These are phyloP conservation scores for Mercurialis annua DNA, from an alignment of 345 rosid species.

Conservation along the genomic window DNA sequence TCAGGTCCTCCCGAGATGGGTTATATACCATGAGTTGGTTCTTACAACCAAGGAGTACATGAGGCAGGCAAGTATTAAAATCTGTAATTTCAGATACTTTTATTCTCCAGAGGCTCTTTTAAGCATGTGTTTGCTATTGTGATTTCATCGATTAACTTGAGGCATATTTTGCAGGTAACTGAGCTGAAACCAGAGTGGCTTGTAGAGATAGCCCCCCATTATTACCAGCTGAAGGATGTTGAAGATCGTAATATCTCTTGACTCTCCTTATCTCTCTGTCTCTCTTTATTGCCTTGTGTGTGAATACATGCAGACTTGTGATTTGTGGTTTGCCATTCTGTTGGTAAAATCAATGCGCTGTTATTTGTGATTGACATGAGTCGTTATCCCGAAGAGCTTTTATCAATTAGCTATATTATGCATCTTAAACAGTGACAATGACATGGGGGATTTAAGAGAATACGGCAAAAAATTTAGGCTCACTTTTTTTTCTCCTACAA, in stretches of 20 bases:
- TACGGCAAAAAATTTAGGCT: background rate
- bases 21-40: slow-evolving; percentile 83
- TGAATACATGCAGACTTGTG: background rate
- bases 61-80: slow-evolving; percentile 57
- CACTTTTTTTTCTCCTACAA: background rate
- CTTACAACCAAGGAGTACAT: slow-evolving; percentile 90
- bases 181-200: slow-evolving; percentile 99
- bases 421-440: background rate
- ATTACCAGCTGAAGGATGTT: slow-evolving; percentile 91
- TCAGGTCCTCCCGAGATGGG: slow-evolving; percentile 93
- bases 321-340: background rate
- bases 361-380: background rate
- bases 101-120: background rate
- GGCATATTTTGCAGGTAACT: slow-evolving; percentile 59
- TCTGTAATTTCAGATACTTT: background rate
- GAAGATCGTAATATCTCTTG: slow-evolving; percentile 70
- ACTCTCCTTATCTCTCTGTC: too few species aligned
- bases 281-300: background rate
- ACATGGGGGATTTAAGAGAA: background rate
- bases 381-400: background rate
- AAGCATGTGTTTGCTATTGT: background rate
- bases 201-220: slow-evolving; percentile 96
- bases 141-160: slow-evolving; percentile 18
- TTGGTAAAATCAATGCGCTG: background rate
- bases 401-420: background rate